Percentiles rank a stretch among this genome's conserved stretches.
phyloP scores from a whole-genome alignment of 75 land plant species.

The Picea sitchensis region DNA sequence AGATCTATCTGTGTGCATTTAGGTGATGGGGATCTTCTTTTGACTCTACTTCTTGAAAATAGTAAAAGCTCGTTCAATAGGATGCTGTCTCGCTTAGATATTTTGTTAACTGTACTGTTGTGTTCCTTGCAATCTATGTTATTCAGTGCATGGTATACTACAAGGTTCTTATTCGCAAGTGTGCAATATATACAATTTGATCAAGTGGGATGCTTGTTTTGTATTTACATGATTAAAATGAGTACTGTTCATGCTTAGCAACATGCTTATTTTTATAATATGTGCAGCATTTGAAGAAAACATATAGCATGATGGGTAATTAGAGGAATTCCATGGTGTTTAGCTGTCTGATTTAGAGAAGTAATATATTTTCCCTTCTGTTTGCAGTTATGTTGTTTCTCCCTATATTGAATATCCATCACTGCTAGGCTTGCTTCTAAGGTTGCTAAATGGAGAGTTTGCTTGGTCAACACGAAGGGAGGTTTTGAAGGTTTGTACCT shows the following conservation, averaged over 20 bases:
- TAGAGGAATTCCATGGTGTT: neutral
- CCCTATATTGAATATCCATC: slow-evolving; percentile 88
- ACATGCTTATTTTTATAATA: neutral
- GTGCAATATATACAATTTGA: neutral
- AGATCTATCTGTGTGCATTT: no score
- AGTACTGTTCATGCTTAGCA: neutral
- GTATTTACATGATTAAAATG: neutral
- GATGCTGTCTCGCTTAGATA: no score
- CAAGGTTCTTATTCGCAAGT: neutral
- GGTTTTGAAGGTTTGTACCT: slow-evolving; percentile 71
- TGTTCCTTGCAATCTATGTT: neutral
- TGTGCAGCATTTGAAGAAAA: neutral
- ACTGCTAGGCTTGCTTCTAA: slow-evolving; percentile 81
- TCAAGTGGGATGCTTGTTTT: neutral
- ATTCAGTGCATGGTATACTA: neutral
- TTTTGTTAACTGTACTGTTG: no score
- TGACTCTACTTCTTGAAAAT: no score
- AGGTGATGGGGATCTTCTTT: no score
- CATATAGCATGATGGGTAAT: neutral
- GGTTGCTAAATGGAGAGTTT: slow-evolving; percentile 87
- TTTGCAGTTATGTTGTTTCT: slow-evolving; percentile 84
- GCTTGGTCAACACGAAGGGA: slow-evolving; percentile 90
- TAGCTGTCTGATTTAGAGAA: neutral
- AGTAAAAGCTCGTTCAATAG: no score
- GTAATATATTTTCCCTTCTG: neutral